Conservation (phyloP, 257 asterid species). For the Lycium ferocissimum region DNA sequence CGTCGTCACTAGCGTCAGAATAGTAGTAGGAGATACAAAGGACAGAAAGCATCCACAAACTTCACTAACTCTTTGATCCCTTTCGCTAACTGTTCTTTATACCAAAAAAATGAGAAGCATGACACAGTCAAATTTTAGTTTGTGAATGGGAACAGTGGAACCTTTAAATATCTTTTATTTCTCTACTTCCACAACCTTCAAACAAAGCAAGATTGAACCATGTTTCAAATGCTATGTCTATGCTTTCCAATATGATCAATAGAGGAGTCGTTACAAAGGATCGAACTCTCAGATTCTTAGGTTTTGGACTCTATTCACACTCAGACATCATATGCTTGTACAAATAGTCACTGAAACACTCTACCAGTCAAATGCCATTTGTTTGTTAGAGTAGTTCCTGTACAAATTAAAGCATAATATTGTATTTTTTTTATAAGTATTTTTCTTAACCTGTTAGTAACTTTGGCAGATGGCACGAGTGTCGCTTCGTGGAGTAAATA, state of each 20-base stretch:
- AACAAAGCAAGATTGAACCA: neutral
- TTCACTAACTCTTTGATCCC: neutral
- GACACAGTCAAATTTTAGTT: neutral
- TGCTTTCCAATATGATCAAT: neutral
- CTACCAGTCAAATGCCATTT: neutral
- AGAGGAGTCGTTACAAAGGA: neutral
- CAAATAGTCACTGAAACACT: neutral
- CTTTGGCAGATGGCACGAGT: constrained; percentile 72
- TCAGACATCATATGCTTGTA: neutral
- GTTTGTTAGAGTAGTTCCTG: neutral
- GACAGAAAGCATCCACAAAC: too few species aligned
- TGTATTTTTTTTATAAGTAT: neutral
- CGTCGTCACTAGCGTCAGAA: too few species aligned
- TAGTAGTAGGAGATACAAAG: too few species aligned
- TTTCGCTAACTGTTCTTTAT: neutral
- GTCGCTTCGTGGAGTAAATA: constrained; percentile 65
- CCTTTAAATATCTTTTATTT: neutral
- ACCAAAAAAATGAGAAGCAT: neutral
- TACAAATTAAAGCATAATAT: neutral
- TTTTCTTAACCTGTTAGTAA: constrained; percentile 2
- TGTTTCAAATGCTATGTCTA: neutral
- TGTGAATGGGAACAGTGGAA: neutral
- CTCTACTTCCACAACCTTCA: constrained; percentile 17
- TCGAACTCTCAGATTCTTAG: neutral
- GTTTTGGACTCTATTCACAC: neutral